Conservation (phyloP, 192 early-diverging fungal species). For the Polychytrium aggregatum region DNA sequence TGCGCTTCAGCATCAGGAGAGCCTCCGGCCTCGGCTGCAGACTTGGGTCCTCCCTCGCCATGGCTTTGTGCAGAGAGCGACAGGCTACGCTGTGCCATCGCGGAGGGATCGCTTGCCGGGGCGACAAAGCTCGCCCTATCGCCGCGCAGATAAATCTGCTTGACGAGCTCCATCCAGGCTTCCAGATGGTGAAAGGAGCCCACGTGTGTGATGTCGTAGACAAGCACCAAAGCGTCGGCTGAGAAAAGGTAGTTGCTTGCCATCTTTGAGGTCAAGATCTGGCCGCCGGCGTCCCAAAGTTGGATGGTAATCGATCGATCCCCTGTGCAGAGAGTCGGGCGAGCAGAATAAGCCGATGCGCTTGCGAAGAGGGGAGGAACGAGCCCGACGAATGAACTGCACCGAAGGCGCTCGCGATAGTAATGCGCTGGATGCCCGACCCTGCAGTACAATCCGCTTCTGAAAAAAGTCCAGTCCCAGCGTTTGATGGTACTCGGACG, state of each 20-base stretch:
- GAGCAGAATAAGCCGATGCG: too few relatives aligned
- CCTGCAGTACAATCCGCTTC: slow-evolving; percentile 7
- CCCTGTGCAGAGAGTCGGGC: background rate
- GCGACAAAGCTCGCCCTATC: too few relatives aligned
- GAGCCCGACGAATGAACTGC: background rate
- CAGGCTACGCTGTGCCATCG: too few relatives aligned
- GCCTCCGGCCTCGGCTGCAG: too few relatives aligned
- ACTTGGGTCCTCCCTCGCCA: too few relatives aligned
- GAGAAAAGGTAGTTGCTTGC: slow-evolving; percentile 7
- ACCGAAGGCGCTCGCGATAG: background rate
- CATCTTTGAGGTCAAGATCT: slow-evolving; percentile 14
- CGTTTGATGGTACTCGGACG: slow-evolving; percentile 13
- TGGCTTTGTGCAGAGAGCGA: too few relatives aligned
- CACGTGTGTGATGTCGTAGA: slow-evolving; percentile 18
- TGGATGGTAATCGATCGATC: background rate
- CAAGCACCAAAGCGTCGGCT: slow-evolving; percentile 10
- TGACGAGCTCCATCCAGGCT: slow-evolving; percentile 14
- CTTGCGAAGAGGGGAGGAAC: background rate
- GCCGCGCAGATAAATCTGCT: too few relatives aligned
- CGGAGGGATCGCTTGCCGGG: too few relatives aligned
- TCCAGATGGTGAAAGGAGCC: slow-evolving; percentile 15
- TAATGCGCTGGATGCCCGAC: background rate
- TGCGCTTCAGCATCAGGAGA: too few relatives aligned
- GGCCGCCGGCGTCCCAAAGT: slow-evolving; percentile 22
- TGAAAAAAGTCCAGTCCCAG: slow-evolving; percentile 12